Evolutionary conservation across 257 asterid species (phyloP).

Genomic region (Vinca minor): DNA sequence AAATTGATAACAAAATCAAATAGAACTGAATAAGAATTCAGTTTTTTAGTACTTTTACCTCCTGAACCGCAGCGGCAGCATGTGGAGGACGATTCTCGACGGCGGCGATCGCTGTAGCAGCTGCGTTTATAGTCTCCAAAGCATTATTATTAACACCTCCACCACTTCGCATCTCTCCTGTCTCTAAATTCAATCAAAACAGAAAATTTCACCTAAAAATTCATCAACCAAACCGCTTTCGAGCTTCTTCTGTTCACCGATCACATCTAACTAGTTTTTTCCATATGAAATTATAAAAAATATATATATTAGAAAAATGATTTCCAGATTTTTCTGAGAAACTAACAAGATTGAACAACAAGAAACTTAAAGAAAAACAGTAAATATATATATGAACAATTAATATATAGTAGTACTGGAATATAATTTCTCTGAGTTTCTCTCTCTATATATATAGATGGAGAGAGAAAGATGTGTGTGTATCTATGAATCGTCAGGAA

Average conservation of each 20-base stretch:
- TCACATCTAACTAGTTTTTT: slow-evolving; percentile 7
- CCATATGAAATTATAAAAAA: background rate
- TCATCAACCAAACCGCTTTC: background rate
- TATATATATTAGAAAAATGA: background rate
- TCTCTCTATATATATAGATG: slow-evolving; percentile 4
- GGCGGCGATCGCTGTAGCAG: slow-evolving; percentile 84
- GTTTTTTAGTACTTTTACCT: slow-evolving; percentile 13
- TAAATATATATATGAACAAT: background rate
- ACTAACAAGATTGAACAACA: slow-evolving; percentile 15
- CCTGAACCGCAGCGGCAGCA: slow-evolving; percentile 55
- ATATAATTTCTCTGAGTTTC: background rate
- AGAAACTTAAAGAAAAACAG: background rate
- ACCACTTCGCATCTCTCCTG: slow-evolving; percentile 16
- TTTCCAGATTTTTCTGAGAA: slow-evolving; percentile 12
- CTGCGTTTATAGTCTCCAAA: slow-evolving; percentile 78
- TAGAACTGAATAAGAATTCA: background rate
- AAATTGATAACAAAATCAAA: background rate
- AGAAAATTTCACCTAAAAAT: background rate
- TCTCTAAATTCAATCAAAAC: background rate
- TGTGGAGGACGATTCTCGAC: slow-evolving; percentile 52
- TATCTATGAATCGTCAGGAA: slow-evolving; percentile 17
- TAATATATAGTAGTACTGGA: background rate
- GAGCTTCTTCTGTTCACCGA: slow-evolving; percentile 5
- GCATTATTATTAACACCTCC: slow-evolving; percentile 33
- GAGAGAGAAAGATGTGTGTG: background rate